Evolutionary conservation across 352 stramenopile species (phyloP).

Genomic region (Thalassiosira oceanica): DNA sequence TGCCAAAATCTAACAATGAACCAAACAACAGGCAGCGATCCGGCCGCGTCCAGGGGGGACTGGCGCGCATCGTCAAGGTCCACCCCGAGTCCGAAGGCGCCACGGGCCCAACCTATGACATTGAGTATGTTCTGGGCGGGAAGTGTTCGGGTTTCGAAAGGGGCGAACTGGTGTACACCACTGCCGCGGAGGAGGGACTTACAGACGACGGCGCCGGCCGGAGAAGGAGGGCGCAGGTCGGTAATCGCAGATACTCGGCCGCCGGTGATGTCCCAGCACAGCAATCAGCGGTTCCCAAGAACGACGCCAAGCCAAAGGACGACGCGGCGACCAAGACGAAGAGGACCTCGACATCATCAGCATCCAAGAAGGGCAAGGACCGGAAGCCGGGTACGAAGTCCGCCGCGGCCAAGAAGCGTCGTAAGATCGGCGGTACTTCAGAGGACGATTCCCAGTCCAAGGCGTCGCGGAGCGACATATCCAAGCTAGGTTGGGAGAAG

Average conservation of each 20-base stretch:
- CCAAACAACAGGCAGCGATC: conserved; percentile 42
- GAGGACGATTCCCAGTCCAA: neutral
- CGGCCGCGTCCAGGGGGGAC: conserved; percentile 41
- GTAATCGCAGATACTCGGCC: too few species aligned
- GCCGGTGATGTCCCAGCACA: too few species aligned
- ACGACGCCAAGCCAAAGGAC: conserved; percentile 1
- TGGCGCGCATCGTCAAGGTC: conserved; percentile 26
- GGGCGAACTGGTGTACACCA: conserved; percentile 65
- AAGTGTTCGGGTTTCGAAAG: conserved; percentile 49
- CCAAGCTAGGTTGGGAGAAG: conserved; percentile 17
- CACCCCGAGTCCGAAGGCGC: neutral
- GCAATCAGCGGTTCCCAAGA: neutral
- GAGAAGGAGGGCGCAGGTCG: neutral
- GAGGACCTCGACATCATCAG: neutral
- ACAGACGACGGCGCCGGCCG: conserved; percentile 3
- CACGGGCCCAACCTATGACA: conserved; percentile 22
- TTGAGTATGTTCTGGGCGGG: conserved; percentile 69
- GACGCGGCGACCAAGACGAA: neutral
- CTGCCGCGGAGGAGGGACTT: conserved; percentile 61
- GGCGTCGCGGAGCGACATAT: conserved; percentile 1
- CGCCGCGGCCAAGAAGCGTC: neutral
- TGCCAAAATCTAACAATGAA: too few species aligned
- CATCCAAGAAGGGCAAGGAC: neutral
- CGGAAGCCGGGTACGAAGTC: neutral
- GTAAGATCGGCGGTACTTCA: too few species aligned